A percentile compares a stretch with the other conserved stretches of the same genome.
These are phyloP conservation scores for Rosa rugosa DNA, from an alignment of 306 rosid genomes.

Conservation along the genomic window DNA sequence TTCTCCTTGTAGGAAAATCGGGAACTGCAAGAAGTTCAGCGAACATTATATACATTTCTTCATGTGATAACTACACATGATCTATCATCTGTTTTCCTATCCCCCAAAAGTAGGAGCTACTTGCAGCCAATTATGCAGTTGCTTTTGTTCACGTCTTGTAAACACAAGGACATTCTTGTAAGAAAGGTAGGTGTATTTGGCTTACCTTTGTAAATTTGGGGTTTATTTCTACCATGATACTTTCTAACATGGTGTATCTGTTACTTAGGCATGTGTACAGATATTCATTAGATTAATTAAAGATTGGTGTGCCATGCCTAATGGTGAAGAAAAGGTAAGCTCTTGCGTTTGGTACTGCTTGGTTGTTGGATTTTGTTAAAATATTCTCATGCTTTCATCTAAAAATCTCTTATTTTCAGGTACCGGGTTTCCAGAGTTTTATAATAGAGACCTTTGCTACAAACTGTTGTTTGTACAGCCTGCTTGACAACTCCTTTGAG, in stretches of 20 bases:
- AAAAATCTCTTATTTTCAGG: conserved; percentile 39
- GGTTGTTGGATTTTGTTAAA: conserved; percentile 9
- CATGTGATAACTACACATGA: conserved; percentile 81
- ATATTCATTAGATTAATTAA: conserved; percentile 78
- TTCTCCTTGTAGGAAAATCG: conserved; percentile 70
- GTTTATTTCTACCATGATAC: conserved; percentile 6
- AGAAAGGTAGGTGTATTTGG: conserved; percentile 65
- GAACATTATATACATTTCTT: conserved; percentile 78
- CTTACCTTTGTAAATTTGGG: conserved; percentile 15
- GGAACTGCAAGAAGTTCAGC: conserved; percentile 94
- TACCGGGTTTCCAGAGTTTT: conserved; percentile 89
- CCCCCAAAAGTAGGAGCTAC: conserved; percentile 76
- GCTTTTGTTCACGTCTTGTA: conserved; percentile 75
- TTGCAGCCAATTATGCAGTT: conserved; percentile 82
- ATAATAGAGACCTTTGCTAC: conserved; percentile 77
- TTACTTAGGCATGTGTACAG: conserved; percentile 83
- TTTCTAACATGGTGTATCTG: conserved; percentile 11
- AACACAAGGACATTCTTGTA: conserved; percentile 79
- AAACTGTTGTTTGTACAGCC: conserved; percentile 88
- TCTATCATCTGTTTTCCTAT: conserved; percentile 74
- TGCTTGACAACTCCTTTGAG: conserved; percentile 88
- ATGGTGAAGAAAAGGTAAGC: conserved; percentile 74
- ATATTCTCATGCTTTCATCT: conserved; percentile 4
- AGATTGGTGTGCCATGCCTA: conserved; percentile 84
- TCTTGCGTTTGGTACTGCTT: conserved; percentile 9